Evolutionary conservation across 441 rosid species (phyloP).

Genomic region (Jatropha multifida): DNA sequence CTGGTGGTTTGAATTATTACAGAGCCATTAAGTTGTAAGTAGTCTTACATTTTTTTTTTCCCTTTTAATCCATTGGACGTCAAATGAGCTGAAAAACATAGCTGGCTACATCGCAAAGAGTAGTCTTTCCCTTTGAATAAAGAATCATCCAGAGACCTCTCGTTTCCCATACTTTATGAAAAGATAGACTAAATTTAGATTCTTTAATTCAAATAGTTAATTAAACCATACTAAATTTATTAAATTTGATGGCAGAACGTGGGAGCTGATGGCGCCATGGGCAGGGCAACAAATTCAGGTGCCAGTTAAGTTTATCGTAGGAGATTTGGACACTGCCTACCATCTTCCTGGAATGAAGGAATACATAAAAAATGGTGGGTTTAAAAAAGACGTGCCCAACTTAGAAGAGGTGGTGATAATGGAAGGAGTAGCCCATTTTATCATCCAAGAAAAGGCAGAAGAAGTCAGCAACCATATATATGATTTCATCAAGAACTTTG

Average conservation of each 20-base stretch:
- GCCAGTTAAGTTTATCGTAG: conserved; percentile 66
- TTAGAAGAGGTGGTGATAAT: conserved; percentile 63
- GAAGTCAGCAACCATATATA: conserved; percentile 55
- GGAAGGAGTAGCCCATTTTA: conserved; percentile 62
- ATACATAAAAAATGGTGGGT: conserved; percentile 48
- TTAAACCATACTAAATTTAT: not conserved
- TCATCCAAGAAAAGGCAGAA: conserved; percentile 54
- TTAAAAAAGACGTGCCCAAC: conserved; percentile 57
- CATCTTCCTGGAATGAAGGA: conserved; percentile 47
- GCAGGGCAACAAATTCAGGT: conserved; percentile 44
- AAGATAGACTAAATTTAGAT: not conserved
- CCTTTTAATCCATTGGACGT: too few relatives aligned
- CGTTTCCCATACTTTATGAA: too few relatives aligned
- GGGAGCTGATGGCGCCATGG: conserved; percentile 75
- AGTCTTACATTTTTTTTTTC: not conserved
- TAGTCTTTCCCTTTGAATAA: too few relatives aligned
- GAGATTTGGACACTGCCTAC: conserved; percentile 62
- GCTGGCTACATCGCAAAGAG: too few relatives aligned
- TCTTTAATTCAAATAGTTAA: not conserved
- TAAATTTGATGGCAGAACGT: conserved; percentile 37
- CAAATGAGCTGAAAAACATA: too few relatives aligned
- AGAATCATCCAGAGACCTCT: too few relatives aligned
- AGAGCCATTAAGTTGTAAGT: conserved; percentile 52
- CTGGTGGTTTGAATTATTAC: conserved; percentile 60
- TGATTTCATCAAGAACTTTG: conserved; percentile 61